These are phyloP conservation scores for Huntiella moniliformis DNA, from an alignment of 2,329 filamentous ascomycete species.

Conservation along the genomic window DNA sequence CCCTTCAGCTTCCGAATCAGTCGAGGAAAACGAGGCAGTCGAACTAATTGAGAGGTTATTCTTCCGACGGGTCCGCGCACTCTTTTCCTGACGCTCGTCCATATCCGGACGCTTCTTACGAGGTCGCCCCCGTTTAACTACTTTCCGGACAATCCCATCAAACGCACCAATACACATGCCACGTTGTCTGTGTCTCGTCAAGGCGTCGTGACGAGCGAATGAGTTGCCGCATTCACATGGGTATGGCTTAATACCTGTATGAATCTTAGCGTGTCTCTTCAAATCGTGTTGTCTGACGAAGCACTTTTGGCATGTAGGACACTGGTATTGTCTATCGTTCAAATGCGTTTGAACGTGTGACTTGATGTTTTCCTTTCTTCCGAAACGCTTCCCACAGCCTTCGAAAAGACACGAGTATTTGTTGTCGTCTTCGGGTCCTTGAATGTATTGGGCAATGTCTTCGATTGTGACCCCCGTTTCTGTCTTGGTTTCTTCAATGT, in stretches of 20 bases:
- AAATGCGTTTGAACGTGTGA: constrained; percentile 96
- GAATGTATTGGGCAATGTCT: constrained; percentile 60
- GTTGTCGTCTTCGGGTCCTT: constrained; percentile 53
- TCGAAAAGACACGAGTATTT: constrained; percentile 65
- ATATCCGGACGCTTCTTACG: constrained; percentile 41
- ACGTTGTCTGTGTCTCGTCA: constrained; percentile 83
- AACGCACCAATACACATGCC: constrained; percentile 95
- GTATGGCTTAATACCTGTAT: constrained; percentile 89
- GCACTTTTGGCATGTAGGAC: constrained; percentile 81
- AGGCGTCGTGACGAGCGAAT: constrained; percentile 85
- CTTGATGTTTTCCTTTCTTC: constrained; percentile 97
- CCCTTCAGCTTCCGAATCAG: constrained; percentile 31
- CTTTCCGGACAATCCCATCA: constrained; percentile 49
- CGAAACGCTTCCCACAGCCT: constrained; percentile 74
- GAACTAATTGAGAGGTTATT: constrained; percentile 32
- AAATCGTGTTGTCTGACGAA: constrained; percentile 95
- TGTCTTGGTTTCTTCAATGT: constrained; percentile 45
- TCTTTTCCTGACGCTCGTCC: constrained; percentile 37
- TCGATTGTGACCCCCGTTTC: constrained; percentile 77
- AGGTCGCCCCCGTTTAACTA: constrained; percentile 43
- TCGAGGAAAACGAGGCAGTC: constrained; percentile 22
- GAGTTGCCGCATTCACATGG: constrained; percentile 86
- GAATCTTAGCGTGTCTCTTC: constrained; percentile 93
- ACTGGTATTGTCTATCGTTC: constrained; percentile 87
- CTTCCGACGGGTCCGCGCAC: constrained; percentile 29